Base-by-base conservation (phyloP, 129 eudicot genomes). In the Tagetes patula region DNA sequence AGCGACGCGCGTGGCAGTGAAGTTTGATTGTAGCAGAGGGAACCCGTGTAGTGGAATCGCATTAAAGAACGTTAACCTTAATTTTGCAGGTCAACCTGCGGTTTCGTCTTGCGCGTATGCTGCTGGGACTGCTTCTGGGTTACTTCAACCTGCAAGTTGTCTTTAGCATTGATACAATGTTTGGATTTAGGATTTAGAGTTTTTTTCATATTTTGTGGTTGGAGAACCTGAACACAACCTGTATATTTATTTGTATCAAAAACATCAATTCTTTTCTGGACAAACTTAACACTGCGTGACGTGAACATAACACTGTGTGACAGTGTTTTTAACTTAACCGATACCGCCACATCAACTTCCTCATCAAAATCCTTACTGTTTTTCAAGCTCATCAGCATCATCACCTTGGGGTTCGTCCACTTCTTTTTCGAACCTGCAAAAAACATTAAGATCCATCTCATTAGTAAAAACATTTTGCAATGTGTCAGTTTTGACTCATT, bases 371-470 rank as follows among this genome's bases (percentile, higher is more conserved):
- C 74, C 76, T 67, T 78, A 65, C 83, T 84, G 36, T 69, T 8
- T 69, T 75, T 73, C 86, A 33, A 50, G 47, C 38, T 77, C 83
- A 78, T 84, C 84, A 61, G 69, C 83, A 45, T 48, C 84, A 54
- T 74, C 88, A 60, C 73, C 84, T 60, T 30, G 13, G 63, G 74
- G 75, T 65, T 78, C 64, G 13, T 78, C 80, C 34, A 7, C 79
- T 59, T 65, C 83, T 65, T 85, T 81, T 39, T 88, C 95, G 9
- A 82, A 81, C 79, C 95, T 88, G 86, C 33, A 4, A 56, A 73
- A 67, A 61, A 58, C 65, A n/a, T 54, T 45, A 42, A 5, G 56
- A 33, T 77, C 54, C 34, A 39, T 48, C 9, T 2, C 8, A 73
- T 62, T 4, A n/a, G 30, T 48, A n/a, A 50, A 37, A 8, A 20